phyloP scores from a whole-genome alignment of 495 filamentous ascomycete species.

The Cercophora sp. region DNA sequence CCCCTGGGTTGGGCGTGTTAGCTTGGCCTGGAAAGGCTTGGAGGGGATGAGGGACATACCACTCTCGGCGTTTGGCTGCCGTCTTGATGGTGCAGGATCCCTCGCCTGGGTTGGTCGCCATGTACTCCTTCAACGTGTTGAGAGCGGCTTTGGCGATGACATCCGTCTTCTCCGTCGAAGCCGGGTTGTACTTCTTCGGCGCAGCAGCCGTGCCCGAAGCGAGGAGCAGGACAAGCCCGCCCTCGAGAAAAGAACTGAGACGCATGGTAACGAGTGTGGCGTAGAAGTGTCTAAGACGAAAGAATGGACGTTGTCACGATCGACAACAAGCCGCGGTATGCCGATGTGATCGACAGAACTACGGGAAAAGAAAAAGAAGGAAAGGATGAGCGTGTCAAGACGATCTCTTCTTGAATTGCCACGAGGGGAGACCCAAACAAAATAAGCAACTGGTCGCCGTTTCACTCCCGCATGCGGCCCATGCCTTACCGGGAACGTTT shows the following conservation, averaged over 20 bases:
- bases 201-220: not conserved
- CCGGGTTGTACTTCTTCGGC: not conserved
- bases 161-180: slow-evolving; percentile 1
- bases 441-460: not conserved
- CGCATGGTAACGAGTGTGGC: not conserved
- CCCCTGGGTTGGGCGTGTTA: too few species aligned
- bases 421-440: not conserved
- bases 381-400: not conserved
- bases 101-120: not conserved
- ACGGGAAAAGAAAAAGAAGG: too few species aligned
- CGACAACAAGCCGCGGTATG: not conserved
- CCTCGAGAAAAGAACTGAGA: not conserved
- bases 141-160: not conserved
- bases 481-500: not conserved
- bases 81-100: not conserved
- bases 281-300: not conserved
- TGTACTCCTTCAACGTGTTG: not conserved
- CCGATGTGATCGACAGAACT: not conserved
- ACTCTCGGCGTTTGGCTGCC: not conserved
- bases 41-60: not conserved
- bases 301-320: not conserved
- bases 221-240: not conserved
- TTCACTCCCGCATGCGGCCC: not conserved
- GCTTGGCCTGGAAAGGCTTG: too few species aligned
- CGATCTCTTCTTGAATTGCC: not conserved